phyloP scores from a whole-genome alignment of 371 early-diverging fungal genomes.

The Zancudomyces culisetae region DNA sequence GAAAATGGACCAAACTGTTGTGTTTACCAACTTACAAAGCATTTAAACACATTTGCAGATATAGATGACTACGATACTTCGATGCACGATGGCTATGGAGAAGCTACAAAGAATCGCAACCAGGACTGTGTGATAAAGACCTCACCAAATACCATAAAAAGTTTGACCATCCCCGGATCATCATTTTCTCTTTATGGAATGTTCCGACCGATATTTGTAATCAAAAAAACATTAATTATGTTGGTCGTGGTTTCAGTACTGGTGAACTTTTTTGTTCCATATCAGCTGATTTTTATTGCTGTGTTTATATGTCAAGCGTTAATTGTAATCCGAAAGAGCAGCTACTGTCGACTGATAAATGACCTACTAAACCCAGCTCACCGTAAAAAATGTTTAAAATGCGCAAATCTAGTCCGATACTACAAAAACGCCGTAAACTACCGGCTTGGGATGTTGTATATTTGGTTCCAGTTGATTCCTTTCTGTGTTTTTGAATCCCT shows the following conservation, averaged over 20 bases:
- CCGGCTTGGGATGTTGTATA: conserved; percentile 16
- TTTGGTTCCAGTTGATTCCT: conserved; percentile 23
- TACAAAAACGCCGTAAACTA: conserved; percentile 15
- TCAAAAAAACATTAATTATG: conserved; percentile 6
- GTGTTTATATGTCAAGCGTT: conserved; percentile 53
- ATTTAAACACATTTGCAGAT: no score
- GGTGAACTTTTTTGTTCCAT: conserved; percentile 55
- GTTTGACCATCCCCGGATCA: no score
- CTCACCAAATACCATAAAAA: no score
- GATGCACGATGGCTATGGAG: neutral
- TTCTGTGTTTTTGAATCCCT: conserved; percentile 22
- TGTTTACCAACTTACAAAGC: neutral
- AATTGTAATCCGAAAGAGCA: conserved; percentile 35
- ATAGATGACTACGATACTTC: no score
- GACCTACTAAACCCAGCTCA: no score
- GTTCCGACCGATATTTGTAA: neutral
- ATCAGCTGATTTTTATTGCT: conserved; percentile 62
- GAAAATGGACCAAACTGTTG: neutral
- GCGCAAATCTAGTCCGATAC: no score
- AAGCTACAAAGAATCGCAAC: neutral
- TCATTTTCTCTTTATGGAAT: neutral
- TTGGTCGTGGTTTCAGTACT: conserved; percentile 6
- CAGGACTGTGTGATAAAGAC: neutral
- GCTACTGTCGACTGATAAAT: neutral
- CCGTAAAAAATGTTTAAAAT: no score